Percentiles rank a stretch among this genome's conserved stretches.
phyloP scores from a whole-genome alignment of 441 rosid species.

The Populus trichocarpa region DNA sequence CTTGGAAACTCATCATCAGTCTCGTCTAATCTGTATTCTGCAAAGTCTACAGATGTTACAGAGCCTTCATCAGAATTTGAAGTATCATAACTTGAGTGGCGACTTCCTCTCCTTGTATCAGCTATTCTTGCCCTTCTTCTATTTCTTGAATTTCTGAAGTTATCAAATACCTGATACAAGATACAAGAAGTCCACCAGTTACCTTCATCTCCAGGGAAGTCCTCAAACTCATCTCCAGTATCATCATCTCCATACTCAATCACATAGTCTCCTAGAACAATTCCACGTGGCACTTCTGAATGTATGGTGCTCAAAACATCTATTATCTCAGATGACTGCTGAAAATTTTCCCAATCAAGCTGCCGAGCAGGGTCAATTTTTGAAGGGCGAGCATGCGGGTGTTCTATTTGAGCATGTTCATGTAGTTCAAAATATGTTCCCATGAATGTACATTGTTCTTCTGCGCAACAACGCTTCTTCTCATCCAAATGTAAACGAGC shows the following conservation, averaged over 20 bases:
- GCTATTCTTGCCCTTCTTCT: slow-evolving; percentile 79
- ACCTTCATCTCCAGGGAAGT: slow-evolving; percentile 70
- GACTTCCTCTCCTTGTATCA: slow-evolving; percentile 74
- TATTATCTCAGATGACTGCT: slow-evolving; percentile 93
- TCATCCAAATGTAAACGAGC: slow-evolving; percentile 68
- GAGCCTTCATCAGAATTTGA: slow-evolving; percentile 96
- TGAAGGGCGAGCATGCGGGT: slow-evolving; percentile 89
- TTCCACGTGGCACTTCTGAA: slow-evolving; percentile 94
- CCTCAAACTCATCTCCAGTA: slow-evolving; percentile 82
- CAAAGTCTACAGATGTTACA: slow-evolving; percentile 69
- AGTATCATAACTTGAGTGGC: slow-evolving; percentile 56
- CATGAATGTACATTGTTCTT: slow-evolving; percentile 50
- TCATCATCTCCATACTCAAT: slow-evolving; percentile 94
- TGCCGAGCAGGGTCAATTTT: slow-evolving; percentile 87
- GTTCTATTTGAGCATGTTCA: slow-evolving; percentile 69
- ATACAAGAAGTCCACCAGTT: slow-evolving; percentile 99
- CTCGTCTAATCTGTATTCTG: slow-evolving; percentile 84
- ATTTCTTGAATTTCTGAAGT: slow-evolving; percentile 82
- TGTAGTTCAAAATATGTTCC: slow-evolving; percentile 74
- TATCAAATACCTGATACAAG: slow-evolving; percentile 82
- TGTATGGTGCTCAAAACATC: slow-evolving; percentile 97
- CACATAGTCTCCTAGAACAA: slow-evolving; percentile 94
- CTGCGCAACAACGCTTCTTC: slow-evolving; percentile 79
- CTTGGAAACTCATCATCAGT: slow-evolving; percentile 69
- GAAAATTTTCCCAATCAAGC: slow-evolving; percentile 98